Evolutionary conservation across 805 yeast species (phyloP).

Genomic region (Maudiozyma serrabonitensis): DNA sequence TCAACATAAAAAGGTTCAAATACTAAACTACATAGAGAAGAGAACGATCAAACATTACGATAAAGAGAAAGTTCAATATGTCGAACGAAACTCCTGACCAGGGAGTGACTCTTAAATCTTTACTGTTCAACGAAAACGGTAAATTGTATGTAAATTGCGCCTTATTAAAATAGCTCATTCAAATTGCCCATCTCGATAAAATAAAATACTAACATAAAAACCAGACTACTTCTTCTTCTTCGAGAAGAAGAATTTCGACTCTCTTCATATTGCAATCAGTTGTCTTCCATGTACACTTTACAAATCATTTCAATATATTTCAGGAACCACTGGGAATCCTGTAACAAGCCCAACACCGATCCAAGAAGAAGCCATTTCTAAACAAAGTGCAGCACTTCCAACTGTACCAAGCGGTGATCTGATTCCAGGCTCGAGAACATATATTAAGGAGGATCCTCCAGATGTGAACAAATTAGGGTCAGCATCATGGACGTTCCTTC

Average conservation of each 20-base stretch:
- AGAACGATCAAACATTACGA: background rate
- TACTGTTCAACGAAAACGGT: slow-evolving; percentile 69
- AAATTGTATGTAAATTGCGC: slow-evolving; percentile 62
- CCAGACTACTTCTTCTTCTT: too few relatives aligned
- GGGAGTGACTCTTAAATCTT: background rate
- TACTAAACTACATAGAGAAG: too few relatives aligned
- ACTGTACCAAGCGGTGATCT: slow-evolving; percentile 30
- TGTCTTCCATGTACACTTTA: slow-evolving; percentile 84
- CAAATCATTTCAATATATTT: slow-evolving; percentile 52
- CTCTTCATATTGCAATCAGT: slow-evolving; percentile 22
- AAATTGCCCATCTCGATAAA: too few relatives aligned
- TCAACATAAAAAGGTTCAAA: too few relatives aligned
- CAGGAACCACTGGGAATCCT: background rate
- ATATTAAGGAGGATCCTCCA: slow-evolving; percentile 64
- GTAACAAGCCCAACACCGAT: background rate
- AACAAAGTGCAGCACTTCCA: background rate
- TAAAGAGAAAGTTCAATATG: slow-evolving; percentile 1
- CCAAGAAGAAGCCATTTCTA: slow-evolving; percentile 35
- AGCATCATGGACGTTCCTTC: slow-evolving; percentile 88
- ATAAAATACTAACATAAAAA: slow-evolving; percentile 11
- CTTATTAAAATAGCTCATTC: too few relatives aligned
- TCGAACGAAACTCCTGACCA: slow-evolving; percentile 1
- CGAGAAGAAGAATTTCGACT: too few relatives aligned
- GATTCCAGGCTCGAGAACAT: slow-evolving; percentile 22
- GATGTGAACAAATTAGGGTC: slow-evolving; percentile 76